Evolutionary conservation across 2,329 filamentous ascomycete genomes (phyloP).

Genomic region (Trichoderma aggressivum): DNA sequence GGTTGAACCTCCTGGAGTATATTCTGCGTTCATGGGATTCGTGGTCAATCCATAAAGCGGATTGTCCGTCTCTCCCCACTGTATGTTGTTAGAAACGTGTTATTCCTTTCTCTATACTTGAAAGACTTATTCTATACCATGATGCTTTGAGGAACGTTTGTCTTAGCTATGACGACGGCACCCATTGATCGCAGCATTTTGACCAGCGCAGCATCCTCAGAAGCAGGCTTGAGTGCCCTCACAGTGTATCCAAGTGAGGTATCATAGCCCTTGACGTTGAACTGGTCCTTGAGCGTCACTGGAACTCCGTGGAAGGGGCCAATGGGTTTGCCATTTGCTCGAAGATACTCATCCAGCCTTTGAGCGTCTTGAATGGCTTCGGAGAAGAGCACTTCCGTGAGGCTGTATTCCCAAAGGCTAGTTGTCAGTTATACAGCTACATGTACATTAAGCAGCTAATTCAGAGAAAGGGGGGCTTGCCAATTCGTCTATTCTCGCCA

Average conservation of each 20-base stretch:
- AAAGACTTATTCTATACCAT: not conserved
- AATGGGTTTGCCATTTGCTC: not conserved
- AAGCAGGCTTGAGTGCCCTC: constrained; percentile 46
- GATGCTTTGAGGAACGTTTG: constrained; percentile 31
- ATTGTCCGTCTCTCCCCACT: constrained; percentile 28
- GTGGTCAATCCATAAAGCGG: constrained; percentile 29
- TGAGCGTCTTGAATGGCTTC: not conserved
- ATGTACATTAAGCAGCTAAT: not conserved
- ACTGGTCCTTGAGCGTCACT: constrained; percentile 52
- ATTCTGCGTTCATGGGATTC: constrained; percentile 23
- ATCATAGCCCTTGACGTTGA: constrained; percentile 56
- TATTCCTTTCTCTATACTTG: not conserved
- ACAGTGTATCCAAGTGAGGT: constrained; percentile 58
- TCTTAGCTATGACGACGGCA: constrained; percentile 52
- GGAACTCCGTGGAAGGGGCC: constrained; percentile 26
- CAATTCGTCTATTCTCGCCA: not conserved
- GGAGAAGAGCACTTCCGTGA: not conserved
- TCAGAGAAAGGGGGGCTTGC: not conserved
- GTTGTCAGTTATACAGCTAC: not conserved
- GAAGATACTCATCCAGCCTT: not conserved
- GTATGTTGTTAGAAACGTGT: not conserved
- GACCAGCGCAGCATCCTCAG: constrained; percentile 46
- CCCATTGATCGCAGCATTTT: constrained; percentile 47
- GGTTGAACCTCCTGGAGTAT: constrained; percentile 29
- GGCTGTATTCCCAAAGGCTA: not conserved